Evolutionary conservation across 2,329 filamentous ascomycete species (phyloP), one percentile per base, ranked within the genome.

Genomic region (Penicillium concentricum): DNA sequence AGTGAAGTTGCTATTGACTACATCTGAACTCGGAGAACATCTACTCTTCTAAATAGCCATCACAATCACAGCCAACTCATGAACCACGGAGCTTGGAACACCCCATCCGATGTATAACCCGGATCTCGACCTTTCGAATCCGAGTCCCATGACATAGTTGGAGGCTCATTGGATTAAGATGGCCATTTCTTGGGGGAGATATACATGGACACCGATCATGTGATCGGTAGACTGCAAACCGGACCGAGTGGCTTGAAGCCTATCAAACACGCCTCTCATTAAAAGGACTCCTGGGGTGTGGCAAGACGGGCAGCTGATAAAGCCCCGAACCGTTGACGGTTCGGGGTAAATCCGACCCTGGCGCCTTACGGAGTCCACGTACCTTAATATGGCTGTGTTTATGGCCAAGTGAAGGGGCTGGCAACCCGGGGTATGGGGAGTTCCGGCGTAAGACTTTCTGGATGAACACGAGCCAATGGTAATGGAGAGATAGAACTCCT

Each of bases 131-230:
- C 50, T 54, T 52, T 50, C 51, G 39, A 51, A 58, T 38, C 63
- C 64, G 63, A 54, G 22, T 48, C 38, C 10, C 18, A 39, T 55
- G 47, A 54, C 55, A 60, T 56, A 26, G 45, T 54, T 32, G 26
- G 54, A 60, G 44, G 45, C 34, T 49, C 34, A 57, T 48, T 47
- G 52, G n/a, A 30, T 58, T 59, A 53, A 60, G 52, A 59, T 64
- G 56, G 57, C 54, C 56, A 64, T 35, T 48, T 59, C 50, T 41
- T 52, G 52, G 54, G 60, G 59, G 54, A 38, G 54, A 47, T 61
- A 63, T 66, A 64, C 41, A 24, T 60, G 24, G 37, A 52, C 13
- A 61, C 64, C 63, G 64, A 57, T 67, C 63, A 67, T 45, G 53
- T 67, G 63, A 67, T 59, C 63, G 63, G 64, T 26, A 44, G 59